A percentile compares a stretch with the other conserved stretches of the same genome.
Evolutionary conservation across 108 stramenopile genomes (phyloP).

Genomic region (Cyclostephanos tholiformis): DNA sequence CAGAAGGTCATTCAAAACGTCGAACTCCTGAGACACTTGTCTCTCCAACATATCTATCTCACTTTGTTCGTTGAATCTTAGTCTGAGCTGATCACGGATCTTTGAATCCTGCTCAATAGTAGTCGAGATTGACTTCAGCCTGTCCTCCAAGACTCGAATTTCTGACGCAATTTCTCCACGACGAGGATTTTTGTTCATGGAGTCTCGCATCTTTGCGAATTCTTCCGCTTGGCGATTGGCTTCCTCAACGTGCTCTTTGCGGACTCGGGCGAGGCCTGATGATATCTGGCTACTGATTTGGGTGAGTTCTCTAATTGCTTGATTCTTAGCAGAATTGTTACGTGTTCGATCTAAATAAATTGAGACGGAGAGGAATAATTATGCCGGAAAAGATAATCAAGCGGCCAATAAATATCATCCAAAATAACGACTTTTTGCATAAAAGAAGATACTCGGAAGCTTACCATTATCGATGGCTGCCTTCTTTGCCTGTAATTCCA

Average conservation of each 20-base stretch:
- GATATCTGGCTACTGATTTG: constrained; percentile 34
- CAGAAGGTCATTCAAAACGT: constrained; percentile 28
- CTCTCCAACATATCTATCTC: constrained; percentile 69
- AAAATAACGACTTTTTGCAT: neutral
- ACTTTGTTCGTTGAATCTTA: constrained; percentile 61
- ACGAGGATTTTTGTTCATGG: constrained; percentile 50
- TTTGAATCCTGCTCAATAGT: constrained; percentile 59
- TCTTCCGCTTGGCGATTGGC: constrained; percentile 37
- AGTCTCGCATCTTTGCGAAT: constrained; percentile 37
- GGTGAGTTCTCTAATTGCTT: constrained; percentile 52
- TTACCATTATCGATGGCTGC: constrained; percentile 58
- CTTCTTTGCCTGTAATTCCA: constrained; percentile 61
- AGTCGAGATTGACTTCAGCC: constrained; percentile 58
- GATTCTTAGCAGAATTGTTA: constrained; percentile 40
- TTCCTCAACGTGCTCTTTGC: constrained; percentile 55
- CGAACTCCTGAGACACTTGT: constrained; percentile 57
- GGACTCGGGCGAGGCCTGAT: constrained; percentile 34
- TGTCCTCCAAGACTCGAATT: constrained; percentile 70
- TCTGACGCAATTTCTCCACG: constrained; percentile 72
- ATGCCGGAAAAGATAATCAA: neutral
- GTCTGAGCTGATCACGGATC: constrained; percentile 61
- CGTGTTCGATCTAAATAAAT: constrained; percentile 16
- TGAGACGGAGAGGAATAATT: neutral
- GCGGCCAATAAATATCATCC: neutral
- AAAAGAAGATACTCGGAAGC: neutral